Evolutionary conservation across 305 asterid genomes (phyloP), one percentile per base, ranked within the genome.

Genomic region (Fraxinus nigra): DNA sequence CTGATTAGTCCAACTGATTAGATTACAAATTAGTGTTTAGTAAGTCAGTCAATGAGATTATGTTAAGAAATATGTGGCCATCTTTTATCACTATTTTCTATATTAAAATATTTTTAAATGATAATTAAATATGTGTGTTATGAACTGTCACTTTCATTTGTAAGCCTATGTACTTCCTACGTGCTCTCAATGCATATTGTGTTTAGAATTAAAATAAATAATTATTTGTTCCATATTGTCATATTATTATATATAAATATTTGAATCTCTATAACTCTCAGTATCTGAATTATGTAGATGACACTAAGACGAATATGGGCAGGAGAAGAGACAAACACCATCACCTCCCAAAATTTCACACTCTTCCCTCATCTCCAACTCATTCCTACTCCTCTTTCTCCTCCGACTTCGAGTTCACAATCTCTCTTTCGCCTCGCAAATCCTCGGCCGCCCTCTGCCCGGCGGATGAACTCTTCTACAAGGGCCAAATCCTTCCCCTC

Each of bases 391-490:
- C 96, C 63, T 87, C 72, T 24, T 63, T 93, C 75, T 89, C 94
- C 85, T 92, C 96, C 78, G 93, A 90, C 72, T 94, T 93, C 88
- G 97, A 93, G 76, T 93, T 94, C 89, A 87, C 95, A 77, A 82
- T 92, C 63, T 87, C 97, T 67, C 69, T 84, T 77, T 90, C 97
- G 67, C 97, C 97, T 0, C 83, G 92, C 18, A 91, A 91, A 65
- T 85, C 91, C 86, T 76, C 92, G 77, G 85, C 90, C 85, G 90
- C 87, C 63, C 88, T 91, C 77, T 90, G 97, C 86, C 93, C 97
- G 33, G 98, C 98, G 85, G 97, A 94, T 89, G 97, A 94, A 76
- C 97, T 94, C 82, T 94, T 94, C 90, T 93, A 94, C 92, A 94
- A 93, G 40, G 98, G 98, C 6, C 94, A 94, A 65, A 90, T 94